phyloP scores from a whole-genome alignment of 805 yeast genomes.

The Schwanniomyces yamadae region DNA sequence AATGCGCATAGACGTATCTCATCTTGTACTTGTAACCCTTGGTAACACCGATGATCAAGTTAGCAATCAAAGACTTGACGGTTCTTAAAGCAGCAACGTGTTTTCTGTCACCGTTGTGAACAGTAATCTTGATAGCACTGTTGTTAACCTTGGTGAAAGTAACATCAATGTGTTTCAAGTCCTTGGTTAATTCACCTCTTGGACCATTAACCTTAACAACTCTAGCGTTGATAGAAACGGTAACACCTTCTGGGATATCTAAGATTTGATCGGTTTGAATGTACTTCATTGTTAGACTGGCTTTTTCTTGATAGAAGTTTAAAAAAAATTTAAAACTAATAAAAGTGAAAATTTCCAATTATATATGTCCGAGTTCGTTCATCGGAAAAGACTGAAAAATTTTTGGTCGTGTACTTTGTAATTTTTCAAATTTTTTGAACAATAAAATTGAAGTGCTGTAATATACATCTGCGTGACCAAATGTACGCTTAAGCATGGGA shows the following conservation, averaged over 20 bases:
- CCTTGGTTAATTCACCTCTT: constrained; percentile 91
- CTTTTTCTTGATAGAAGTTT: constrained; percentile 2
- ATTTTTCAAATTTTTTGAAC: too few species aligned
- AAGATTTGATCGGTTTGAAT: constrained; percentile 82
- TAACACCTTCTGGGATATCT: constrained; percentile 89
- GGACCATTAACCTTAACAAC: constrained; percentile 90
- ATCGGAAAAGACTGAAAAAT: constrained; percentile 8
- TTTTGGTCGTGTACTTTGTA: constrained; percentile 12
- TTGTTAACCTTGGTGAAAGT: constrained; percentile 79
- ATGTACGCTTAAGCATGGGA: too few species aligned
- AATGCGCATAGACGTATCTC: constrained; percentile 99
- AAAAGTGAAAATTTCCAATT: background rate
- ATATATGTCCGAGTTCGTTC: background rate
- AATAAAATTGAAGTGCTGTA: background rate
- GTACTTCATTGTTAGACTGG: constrained; percentile 72
- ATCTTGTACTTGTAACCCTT: constrained; percentile 99
- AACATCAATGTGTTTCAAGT: constrained; percentile 92
- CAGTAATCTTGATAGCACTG: constrained; percentile 80
- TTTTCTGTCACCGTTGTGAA: constrained; percentile 99
- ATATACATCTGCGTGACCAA: constrained; percentile 1
- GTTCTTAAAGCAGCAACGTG: constrained; percentile 99
- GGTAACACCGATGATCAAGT: constrained; percentile 98
- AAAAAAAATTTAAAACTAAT: background rate
- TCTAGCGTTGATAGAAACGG: constrained; percentile 90
- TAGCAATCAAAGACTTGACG: constrained; percentile 90